Evolutionary conservation across 1,284 basidiomycete species (phyloP), one percentile per base, ranked within the genome.

Genomic region (Cryptococcus sp.): DNA sequence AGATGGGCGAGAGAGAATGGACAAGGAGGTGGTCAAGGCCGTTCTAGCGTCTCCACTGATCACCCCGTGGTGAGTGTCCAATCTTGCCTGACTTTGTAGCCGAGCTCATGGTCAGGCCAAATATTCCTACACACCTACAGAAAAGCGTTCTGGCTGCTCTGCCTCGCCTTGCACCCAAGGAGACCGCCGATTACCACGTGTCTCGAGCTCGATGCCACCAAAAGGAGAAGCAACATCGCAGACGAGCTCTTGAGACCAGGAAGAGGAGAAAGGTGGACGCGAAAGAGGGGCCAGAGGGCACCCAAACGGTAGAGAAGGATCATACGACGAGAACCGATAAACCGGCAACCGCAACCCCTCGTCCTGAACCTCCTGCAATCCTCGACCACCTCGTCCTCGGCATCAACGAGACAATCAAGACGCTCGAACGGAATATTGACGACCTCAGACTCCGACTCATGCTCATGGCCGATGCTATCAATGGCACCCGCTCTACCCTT

Each of bases 331-430:
- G 11, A 5, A 7, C 32, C 21, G 32, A 21, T 14, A 16, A 21
- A 22, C 5, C 43, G 5, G 5, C 32, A n/a, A 7, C 44, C 5
- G 7, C 23, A 24, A 7, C 23, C 3, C 10, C 18, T 4, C 45
- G 45, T 43, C 59, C 60, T 1, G 26, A 37, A 1, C 38, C 48
- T 16, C 80, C 81, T 2, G 53, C 67, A 9, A 68, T 82, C 22
- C 68, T 82, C 12, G 56, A 76, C 11, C 79, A 84, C 63, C 57
- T 86, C 35, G 73, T 79, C 1, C 67, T 85, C 37, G 89, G 89
- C 11, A 84, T 92, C 57, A 93, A 91, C 62, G 77, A 82, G 62
- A 85, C 89, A 7, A 87, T 87, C 21, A 86, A 82, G 68, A 74
- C 75, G 18, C 75, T 93, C 11, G 89, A 93, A 69, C 57, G 51